Evolutionary conservation across 176 grass and related monocot species (phyloP).

Genomic region (Phoenix roebelenii): DNA sequence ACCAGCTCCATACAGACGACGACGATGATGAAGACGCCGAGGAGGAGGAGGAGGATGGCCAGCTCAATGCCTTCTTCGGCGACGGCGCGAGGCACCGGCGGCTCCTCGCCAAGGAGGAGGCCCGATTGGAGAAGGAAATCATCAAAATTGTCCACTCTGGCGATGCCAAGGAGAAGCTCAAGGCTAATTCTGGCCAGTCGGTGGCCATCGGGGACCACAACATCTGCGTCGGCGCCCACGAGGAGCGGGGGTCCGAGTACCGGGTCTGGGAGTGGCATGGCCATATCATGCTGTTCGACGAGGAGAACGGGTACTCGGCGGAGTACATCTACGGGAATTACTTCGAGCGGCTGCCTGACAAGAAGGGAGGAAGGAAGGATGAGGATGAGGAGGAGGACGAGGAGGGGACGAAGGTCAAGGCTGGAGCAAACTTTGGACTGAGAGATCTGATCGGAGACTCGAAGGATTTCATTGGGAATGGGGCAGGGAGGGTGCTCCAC

Average conservation of each 20-base stretch:
- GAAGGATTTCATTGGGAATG: constrained; percentile 15
- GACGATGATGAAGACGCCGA: constrained; percentile 8
- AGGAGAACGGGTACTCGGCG: constrained; percentile 78
- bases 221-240: constrained; percentile 70
- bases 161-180: constrained; percentile 53
- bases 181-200: constrained; percentile 80
- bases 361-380: constrained; percentile 22
- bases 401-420: constrained; percentile 36
- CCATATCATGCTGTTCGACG: constrained; percentile 90
- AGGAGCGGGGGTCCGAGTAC: constrained; percentile 67
- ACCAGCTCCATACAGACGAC: background rate
- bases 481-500: constrained; percentile 42
- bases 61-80: constrained; percentile 2
- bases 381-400: background rate
- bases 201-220: constrained; percentile 87
- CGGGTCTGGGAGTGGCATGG: constrained; percentile 99
- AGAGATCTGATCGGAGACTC: constrained; percentile 59
- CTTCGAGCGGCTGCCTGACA: constrained; percentile 55
- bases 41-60: constrained; percentile 16
- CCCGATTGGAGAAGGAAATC: constrained; percentile 87
- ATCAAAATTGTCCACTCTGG: constrained; percentile 46
- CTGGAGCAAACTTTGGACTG: constrained; percentile 36
- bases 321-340: constrained; percentile 95
- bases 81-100: constrained; percentile 28
- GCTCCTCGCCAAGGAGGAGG: constrained; percentile 58